Conservation (phyloP, 2,329 filamentous ascomycete species). For the Neonectria magnoliae region DNA sequence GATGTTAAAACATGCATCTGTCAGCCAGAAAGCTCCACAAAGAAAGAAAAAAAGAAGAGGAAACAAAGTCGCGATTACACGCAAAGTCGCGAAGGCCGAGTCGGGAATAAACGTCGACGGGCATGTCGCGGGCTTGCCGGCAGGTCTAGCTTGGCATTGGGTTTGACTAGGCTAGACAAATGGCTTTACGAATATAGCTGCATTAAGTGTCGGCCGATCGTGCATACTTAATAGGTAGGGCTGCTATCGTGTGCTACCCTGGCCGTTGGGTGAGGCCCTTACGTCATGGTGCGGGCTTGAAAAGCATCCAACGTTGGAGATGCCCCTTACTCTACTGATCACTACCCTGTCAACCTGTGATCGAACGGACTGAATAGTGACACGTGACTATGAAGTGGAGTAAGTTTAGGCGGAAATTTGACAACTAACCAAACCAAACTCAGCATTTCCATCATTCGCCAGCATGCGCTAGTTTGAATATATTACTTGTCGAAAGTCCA, state of each 20-base stretch:
- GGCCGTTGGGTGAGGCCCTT: too few relatives aligned
- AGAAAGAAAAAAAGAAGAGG: neutral
- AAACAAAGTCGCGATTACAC: neutral
- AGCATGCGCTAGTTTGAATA: too few relatives aligned
- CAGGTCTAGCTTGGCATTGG: neutral
- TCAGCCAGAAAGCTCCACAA: neutral
- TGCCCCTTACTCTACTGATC: too few relatives aligned
- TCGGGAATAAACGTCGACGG: neutral
- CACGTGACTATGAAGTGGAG: too few relatives aligned
- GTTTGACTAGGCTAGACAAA: neutral
- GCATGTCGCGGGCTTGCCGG: neutral
- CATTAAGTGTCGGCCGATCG: neutral
- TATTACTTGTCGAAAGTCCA: neutral
- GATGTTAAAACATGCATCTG: neutral
- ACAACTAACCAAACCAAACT: too few relatives aligned
- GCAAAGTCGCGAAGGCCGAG: neutral
- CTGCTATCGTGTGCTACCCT: too few relatives aligned
- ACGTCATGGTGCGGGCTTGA: too few relatives aligned
- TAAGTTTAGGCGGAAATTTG: too few relatives aligned
- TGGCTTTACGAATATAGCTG: neutral
- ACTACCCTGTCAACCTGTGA: too few relatives aligned
- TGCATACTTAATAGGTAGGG: neutral
- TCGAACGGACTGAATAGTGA: too few relatives aligned
- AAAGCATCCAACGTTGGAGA: too few relatives aligned
- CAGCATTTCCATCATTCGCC: neutral